A percentile compares a stretch with the other conserved stretches of the same genome.
phyloP scores from a whole-genome alignment of 2,329 filamentous ascomycete species.

The Scedosporium aurantiacum region DNA sequence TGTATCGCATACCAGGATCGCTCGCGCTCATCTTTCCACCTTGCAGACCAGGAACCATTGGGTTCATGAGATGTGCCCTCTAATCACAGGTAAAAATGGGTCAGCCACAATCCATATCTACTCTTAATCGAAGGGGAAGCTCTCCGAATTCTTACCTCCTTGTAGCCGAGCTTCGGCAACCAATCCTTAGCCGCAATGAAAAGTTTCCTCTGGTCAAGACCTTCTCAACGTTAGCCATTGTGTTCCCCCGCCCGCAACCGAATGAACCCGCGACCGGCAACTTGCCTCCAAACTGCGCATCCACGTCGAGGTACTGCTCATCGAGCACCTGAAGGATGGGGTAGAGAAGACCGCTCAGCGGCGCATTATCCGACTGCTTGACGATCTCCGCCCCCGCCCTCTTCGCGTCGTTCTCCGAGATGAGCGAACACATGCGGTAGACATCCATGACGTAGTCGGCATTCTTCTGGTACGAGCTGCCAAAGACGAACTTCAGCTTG shows the following conservation, averaged over 20 bases:
- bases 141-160: conserved; percentile 31
- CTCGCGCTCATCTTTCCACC: conserved; percentile 82
- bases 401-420: conserved; percentile 71
- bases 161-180: conserved; percentile 77
- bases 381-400: conserved; percentile 90
- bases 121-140: background rate
- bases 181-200: conserved; percentile 78
- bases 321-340: conserved; percentile 69
- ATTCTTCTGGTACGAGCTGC: conserved; percentile 69
- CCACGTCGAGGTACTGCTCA: conserved; percentile 78
- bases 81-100: conserved; percentile 22
- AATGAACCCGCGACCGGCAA: conserved; percentile 17
- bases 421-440: conserved; percentile 53
- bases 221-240: conserved; percentile 10
- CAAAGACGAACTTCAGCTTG: conserved; percentile 72
- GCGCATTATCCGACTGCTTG: conserved; percentile 74
- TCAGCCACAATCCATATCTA: background rate
- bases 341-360: conserved; percentile 41
- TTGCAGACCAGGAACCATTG: conserved; percentile 80
- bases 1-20: conserved; percentile 40
- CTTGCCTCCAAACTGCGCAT: conserved; percentile 68
- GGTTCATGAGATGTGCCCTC: conserved; percentile 37
- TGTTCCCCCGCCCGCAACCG: background rate
- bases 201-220: conserved; percentile 76
- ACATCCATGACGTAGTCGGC: conserved; percentile 78